Evolutionary conservation across 2,329 filamentous ascomycete species (phyloP).

Genomic region (Periconia digitata): DNA sequence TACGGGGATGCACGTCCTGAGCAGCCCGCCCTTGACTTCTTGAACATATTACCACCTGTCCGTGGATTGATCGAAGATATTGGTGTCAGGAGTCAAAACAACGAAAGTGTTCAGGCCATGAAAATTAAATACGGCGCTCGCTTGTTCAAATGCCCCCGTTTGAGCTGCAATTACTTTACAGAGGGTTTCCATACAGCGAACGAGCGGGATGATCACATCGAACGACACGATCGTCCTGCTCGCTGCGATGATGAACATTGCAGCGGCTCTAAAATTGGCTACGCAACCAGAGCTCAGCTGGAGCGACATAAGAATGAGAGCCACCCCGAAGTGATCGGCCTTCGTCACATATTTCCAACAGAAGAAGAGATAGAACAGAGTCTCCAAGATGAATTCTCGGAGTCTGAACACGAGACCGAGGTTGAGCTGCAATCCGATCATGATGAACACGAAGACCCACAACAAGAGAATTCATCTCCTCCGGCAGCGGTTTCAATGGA

Average conservation of each 20-base stretch:
- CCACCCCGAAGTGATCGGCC: conserved; percentile 4
- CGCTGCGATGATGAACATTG: conserved; percentile 14
- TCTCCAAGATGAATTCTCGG: background rate
- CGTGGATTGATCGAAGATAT: conserved; percentile 5
- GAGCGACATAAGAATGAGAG: conserved; percentile 10
- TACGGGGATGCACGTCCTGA: background rate
- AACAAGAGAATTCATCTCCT: background rate
- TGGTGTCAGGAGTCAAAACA: too few species aligned
- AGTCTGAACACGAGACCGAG: conserved; percentile 5
- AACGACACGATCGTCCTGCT: conserved; percentile 15
- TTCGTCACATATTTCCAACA: conserved; percentile 7
- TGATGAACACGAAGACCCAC: background rate
- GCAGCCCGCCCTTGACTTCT: conserved; percentile 7
- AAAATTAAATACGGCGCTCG: conserved; percentile 10
- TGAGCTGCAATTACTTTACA: conserved; percentile 17
- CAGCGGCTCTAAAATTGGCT: conserved; percentile 12
- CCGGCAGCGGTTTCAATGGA: background rate
- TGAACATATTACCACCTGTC: conserved; percentile 2
- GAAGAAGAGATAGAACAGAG: conserved; percentile 9
- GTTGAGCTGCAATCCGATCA: background rate
- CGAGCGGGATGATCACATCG: conserved; percentile 16
- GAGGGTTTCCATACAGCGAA: conserved; percentile 9
- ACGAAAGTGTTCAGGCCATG: background rate
- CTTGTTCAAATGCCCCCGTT: conserved; percentile 15
- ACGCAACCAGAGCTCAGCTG: conserved; percentile 6